These are phyloP conservation scores for Acacia acuminata DNA, from an alignment of 306 rosid species.

Conservation along the genomic window DNA sequence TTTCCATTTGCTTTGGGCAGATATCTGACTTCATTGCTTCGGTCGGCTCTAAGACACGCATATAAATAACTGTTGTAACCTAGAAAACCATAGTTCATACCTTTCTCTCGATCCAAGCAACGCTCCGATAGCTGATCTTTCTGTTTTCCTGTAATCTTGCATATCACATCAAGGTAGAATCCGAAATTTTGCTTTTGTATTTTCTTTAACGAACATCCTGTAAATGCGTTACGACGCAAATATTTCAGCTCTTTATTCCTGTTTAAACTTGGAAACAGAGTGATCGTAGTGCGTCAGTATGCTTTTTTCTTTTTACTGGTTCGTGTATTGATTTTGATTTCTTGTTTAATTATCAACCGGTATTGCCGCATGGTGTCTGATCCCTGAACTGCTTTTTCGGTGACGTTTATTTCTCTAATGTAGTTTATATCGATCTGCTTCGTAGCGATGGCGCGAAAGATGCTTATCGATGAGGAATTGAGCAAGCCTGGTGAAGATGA, in stretches of 20 bases:
- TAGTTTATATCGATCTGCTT: constrained; percentile 28
- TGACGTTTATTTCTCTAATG: constrained; percentile 15
- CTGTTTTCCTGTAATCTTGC: not conserved
- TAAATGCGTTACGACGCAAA: not conserved
- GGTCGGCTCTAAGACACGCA: not conserved
- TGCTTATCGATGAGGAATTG: constrained; percentile 73
- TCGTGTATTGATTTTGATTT: constrained; percentile 6
- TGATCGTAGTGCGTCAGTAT: not conserved
- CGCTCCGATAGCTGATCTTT: not conserved
- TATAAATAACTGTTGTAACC: not conserved
- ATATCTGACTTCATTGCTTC: not conserved
- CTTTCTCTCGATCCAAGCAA: not conserved
- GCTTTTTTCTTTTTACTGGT: not conserved
- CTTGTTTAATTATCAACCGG: constrained; percentile 3
- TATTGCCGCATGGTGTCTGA: not conserved
- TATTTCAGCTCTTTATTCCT: not conserved
- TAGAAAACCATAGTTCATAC: not conserved
- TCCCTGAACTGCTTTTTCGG: constrained; percentile 8
- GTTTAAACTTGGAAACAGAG: not conserved
- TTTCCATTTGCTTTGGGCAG: not conserved
- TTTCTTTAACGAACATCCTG: not conserved
- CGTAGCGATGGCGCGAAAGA: constrained; percentile 79
- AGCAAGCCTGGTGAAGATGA: constrained; percentile 45
- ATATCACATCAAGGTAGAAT: not conserved
- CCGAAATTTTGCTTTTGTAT: not conserved